A percentile compares a stretch with the other conserved stretches of the same genome.
phyloP scores from a whole-genome alignment of 2,329 filamentous ascomycete species.

The Didymella pomorum region DNA sequence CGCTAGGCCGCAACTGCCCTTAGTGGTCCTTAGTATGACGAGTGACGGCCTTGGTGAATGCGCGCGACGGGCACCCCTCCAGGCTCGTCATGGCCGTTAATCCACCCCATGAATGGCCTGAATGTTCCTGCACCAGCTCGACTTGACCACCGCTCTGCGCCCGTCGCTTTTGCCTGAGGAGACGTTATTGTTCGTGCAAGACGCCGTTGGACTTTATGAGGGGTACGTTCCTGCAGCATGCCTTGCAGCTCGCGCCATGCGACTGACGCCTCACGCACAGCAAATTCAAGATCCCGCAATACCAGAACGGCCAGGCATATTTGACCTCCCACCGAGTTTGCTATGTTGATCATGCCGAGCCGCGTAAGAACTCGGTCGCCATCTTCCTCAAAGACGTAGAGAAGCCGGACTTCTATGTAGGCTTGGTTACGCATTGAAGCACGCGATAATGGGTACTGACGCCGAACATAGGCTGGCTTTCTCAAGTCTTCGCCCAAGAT shows the following conservation, averaged over 20 bases:
- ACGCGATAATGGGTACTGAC: constrained; percentile 29
- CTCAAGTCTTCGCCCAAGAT: constrained; percentile 95
- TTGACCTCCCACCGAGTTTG: constrained; percentile 94
- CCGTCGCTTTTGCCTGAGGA: constrained; percentile 93
- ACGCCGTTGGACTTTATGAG: constrained; percentile 96
- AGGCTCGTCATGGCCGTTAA: constrained; percentile 26
- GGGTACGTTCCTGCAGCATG: constrained; percentile 69
- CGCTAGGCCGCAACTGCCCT: constrained; percentile 14
- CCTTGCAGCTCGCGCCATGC: constrained; percentile 14
- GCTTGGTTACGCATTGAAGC: constrained; percentile 12
- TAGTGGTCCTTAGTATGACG: constrained; percentile 31
- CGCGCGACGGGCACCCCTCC: constrained; percentile 12
- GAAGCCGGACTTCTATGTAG: constrained; percentile 73
- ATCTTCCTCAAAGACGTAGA: constrained; percentile 92
- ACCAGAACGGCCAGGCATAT: constrained; percentile 96
- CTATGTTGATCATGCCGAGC: constrained; percentile 90
- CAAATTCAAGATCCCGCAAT: constrained; percentile 92
- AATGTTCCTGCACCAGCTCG: constrained; percentile 97
- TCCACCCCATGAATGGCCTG: constrained; percentile 58
- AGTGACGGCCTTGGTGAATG: constrained; percentile 27
- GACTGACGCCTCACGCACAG: constrained; percentile 56
- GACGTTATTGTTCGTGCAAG: constrained; percentile 93
- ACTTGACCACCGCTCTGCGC: constrained; percentile 94
- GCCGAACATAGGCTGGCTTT: constrained; percentile 74
- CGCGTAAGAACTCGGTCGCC: constrained; percentile 82